A percentile compares a stretch with the other conserved stretches of the same genome.
phyloP scores from a whole-genome alignment of 805 yeast species.

The Blastobotrys muscicola region DNA sequence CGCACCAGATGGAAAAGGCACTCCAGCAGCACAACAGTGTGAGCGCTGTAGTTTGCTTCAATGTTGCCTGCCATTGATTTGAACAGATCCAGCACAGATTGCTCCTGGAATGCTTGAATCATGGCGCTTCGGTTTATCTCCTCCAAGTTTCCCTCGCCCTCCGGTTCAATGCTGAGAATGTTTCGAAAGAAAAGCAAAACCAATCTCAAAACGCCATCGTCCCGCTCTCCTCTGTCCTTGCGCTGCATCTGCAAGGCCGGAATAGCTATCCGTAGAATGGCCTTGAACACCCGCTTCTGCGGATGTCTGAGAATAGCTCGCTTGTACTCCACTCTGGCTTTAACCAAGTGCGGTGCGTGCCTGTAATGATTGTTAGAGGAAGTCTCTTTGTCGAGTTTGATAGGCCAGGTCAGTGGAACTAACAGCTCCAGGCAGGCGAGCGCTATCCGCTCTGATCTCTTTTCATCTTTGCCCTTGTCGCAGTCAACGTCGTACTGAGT shows the following conservation, averaged over 20 bases:
- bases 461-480: slow-evolving; percentile 10
- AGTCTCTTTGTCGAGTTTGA: slow-evolving; percentile 49
- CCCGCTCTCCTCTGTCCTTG: slow-evolving; percentile 55
- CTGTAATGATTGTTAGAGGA: slow-evolving; percentile 48
- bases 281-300: slow-evolving; percentile 54
- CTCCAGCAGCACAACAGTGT: slow-evolving; percentile 60
- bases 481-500: slow-evolving; percentile 53
- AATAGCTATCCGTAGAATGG: slow-evolving; percentile 58
- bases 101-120: slow-evolving; percentile 48
- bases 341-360: slow-evolving; percentile 50
- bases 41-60: slow-evolving; percentile 52
- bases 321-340: slow-evolving; percentile 64
- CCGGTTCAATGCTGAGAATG: slow-evolving; percentile 64
- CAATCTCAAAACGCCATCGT: slow-evolving; percentile 61
- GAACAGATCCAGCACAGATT: slow-evolving; percentile 63
- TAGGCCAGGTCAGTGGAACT: slow-evolving; percentile 82
- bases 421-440: slow-evolving; percentile 67
- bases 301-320: slow-evolving; percentile 48
- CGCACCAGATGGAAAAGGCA: slow-evolving; percentile 53
- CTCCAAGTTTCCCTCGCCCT: slow-evolving; percentile 49
- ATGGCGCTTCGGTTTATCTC: slow-evolving; percentile 61
- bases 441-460: slow-evolving; percentile 51
- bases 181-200: slow-evolving; percentile 71
- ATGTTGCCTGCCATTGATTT: slow-evolving; percentile 62
- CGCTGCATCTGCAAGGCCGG: slow-evolving; percentile 32